These are phyloP conservation scores for Aspergillus costaricaensis DNA, from an alignment of 2,329 filamentous ascomycete genomes.

Conservation along the genomic window DNA sequence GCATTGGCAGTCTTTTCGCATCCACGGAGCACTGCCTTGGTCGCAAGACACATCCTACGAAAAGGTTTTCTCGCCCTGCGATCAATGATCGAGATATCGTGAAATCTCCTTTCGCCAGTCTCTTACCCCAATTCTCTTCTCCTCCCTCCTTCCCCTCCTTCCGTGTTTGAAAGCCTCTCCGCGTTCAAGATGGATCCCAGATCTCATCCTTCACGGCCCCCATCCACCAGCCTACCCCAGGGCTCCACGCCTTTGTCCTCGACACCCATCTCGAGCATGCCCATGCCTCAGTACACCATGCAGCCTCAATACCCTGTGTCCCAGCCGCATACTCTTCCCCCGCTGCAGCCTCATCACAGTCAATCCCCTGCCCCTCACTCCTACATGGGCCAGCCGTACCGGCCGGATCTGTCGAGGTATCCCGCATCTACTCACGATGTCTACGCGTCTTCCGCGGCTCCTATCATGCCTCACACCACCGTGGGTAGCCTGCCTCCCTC, in stretches of 20 bases:
- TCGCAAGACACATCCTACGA: slow-evolving; percentile 19
- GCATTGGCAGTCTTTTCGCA: slow-evolving; percentile 18
- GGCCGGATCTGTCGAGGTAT: slow-evolving; percentile 46
- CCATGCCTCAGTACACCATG: slow-evolving; percentile 51
- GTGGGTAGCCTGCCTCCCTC: slow-evolving; percentile 47
- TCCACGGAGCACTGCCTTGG: slow-evolving; percentile 11
- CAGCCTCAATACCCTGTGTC: slow-evolving; percentile 48
- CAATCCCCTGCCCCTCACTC: slow-evolving; percentile 46
- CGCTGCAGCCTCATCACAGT: slow-evolving; percentile 49
- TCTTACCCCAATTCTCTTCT: slow-evolving; percentile 11
- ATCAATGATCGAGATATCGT: slow-evolving; percentile 42
- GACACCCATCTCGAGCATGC: slow-evolving; percentile 49
- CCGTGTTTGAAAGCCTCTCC: slow-evolving; percentile 19
- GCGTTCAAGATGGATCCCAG: slow-evolving; percentile 43
- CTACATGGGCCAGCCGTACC: slow-evolving; percentile 46
- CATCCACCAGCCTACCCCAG: slow-evolving; percentile 49
- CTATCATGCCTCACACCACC: slow-evolving; percentile 46
- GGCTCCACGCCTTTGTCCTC: slow-evolving; percentile 47
- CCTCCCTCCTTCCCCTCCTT: slow-evolving; percentile 11
- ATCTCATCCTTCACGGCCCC: slow-evolving; percentile 46
- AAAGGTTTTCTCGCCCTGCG: slow-evolving; percentile 22
- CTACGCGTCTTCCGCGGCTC: slow-evolving; percentile 44
- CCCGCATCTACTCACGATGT: slow-evolving; percentile 47
- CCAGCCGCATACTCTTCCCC: slow-evolving; percentile 48
- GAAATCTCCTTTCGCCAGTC: slow-evolving; percentile 27